Conservation (phyloP, 306 rosid genomes). For the Aeschynomene evenia region DNA sequence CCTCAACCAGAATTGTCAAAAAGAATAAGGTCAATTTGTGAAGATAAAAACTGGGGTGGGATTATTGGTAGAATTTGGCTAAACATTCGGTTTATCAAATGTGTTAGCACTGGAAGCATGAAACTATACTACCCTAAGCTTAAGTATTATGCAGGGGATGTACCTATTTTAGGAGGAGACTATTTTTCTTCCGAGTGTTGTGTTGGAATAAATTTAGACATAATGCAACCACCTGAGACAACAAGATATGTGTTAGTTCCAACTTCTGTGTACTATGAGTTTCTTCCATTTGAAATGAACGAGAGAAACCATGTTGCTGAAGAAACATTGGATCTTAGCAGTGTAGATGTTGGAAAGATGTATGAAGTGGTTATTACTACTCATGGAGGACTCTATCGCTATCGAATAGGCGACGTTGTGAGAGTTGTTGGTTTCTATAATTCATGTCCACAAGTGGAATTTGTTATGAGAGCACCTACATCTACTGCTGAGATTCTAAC, state of each 20-base stretch:
- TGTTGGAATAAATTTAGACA: constrained; percentile 59
- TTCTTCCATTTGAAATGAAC: constrained; percentile 59
- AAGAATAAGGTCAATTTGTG: constrained; percentile 43
- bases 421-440: constrained; percentile 61
- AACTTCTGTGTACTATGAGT: constrained; percentile 69
- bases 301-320: constrained; percentile 19
- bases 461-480: constrained; percentile 65
- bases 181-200: constrained; percentile 65
- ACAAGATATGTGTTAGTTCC: constrained; percentile 54
- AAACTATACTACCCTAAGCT: constrained; percentile 52
- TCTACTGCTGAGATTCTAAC: constrained; percentile 46
- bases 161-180: constrained; percentile 61
- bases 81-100: constrained; percentile 47
- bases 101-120: constrained; percentile 71
- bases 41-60: constrained; percentile 49
- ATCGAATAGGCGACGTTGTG: constrained; percentile 62
- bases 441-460: constrained; percentile 56
- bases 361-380: constrained; percentile 71
- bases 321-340: constrained; percentile 49
- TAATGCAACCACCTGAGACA: constrained; percentile 50
- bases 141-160: constrained; percentile 53
- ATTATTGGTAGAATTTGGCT: constrained; percentile 56
- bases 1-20: constrained; percentile 55
- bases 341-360: constrained; percentile 65
- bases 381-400: constrained; percentile 59